Evolutionary conservation across 169 alveolate genomes (phyloP), one percentile per base, ranked within the genome.

Genomic region (Eimeria maxima): DNA sequence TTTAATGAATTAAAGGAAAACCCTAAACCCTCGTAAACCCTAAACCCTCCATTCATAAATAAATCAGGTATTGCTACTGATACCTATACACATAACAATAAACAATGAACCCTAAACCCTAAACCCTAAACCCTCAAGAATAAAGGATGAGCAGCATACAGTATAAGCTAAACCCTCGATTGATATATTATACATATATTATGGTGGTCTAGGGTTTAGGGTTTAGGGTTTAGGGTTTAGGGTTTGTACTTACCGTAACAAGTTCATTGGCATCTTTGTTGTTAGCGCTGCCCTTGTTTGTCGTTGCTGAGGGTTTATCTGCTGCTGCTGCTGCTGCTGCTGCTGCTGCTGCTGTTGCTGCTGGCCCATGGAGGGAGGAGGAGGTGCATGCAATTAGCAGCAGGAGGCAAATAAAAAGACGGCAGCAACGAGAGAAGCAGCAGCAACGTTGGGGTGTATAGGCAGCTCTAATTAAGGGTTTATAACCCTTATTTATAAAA

Each of bases 141-240:
- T 5, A 4, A 65, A 65, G 33, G 74, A 8, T n/a, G 74, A 65
- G 20, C 38, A 65, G 18, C 38, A 16, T 10, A 22, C n/a, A n/a
- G n/a, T n/a, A n/a, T n/a, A n/a, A 65, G 74, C 24, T 8, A 4
- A 14, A 65, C 20, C 6, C 6, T 10, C 4, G 24, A 65, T 22
- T 8, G 4, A 65, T 65, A 16, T 4, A 14, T 22, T 14, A 5
- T 65, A 22, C 33, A 65, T 5, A 22, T 65, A 65, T 14, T 8
- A 8, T 8, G 8, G 33, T n/a, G 44, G 44, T 69, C 80, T 24
- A 33, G 80, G 38, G 80, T 69, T 69, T 33, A 69, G 80, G 80
- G 80, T 69, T 69, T 69, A 69, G 80, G 80, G 80, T 69, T 69
- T 69, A 69, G 80, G 80, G 80, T 69, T 69, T 69, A 69, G 80